Evolutionary conservation across 768 basidiomycete genomes (phyloP), one percentile per base, ranked within the genome.

Genomic region (Lactarius akahatsu): DNA sequence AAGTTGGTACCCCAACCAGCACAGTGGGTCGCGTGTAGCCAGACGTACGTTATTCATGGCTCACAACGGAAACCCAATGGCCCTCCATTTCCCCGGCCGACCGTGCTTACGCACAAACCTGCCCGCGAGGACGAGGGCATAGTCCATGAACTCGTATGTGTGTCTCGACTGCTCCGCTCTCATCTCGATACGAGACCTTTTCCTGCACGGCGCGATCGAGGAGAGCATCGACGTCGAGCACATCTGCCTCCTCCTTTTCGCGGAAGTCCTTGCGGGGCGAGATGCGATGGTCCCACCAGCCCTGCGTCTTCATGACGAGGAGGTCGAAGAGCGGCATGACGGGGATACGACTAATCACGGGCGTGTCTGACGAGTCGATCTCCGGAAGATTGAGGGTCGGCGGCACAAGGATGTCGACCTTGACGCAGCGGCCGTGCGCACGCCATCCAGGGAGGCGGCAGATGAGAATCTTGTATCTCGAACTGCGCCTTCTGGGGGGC

Each of bases 381-480:
- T 58, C 26, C 10, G 67, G 64, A 9, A 68, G 32, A 2, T 15
- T 3, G 45, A 68, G 54, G 1, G 20, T 43, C 5, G 36, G 59
- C 5, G 67, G 55, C 45, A 66, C 45, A 4, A 68, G 59, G 23
- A 68, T 66, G 18, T 68, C 67, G 6, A 68, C 47, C 7, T 66
- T 68, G 9, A 68, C 47, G 9, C 36, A 3, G 40, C 64, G 60
- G 1, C 23, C 4, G 1, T 58, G 5, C 6, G 28, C 20, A 0
- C 0, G 1, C 56, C 56, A 62, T 0, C 65, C 65, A 7, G 65
- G 65, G n/a, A 66, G 65, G 30, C 61, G 61, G 56, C 65, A 66
- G 13, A 40, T 41, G 3, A 66, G 47, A 15, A 41, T 52, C 1
- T 34, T 28, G 40, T 62, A 3, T 1, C 26, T 43, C 28, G 45